These are phyloP conservation scores for Wickerhamomyces pijperi DNA, from an alignment of 805 yeast species.

Conservation along the genomic window DNA sequence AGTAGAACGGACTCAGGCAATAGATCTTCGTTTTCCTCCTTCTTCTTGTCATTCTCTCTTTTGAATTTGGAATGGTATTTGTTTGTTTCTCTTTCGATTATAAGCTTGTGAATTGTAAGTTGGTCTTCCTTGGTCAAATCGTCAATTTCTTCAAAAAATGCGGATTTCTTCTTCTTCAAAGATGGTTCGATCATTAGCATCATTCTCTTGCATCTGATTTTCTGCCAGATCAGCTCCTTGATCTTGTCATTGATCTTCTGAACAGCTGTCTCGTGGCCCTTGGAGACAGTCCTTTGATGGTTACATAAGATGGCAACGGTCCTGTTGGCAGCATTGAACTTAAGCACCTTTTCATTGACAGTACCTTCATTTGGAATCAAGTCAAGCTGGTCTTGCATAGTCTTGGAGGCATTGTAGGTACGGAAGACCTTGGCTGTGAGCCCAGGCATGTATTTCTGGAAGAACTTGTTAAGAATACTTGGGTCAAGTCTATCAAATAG, in stretches of 20 bases:
- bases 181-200: constrained; percentile 53
- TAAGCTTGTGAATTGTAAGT: constrained; percentile 40
- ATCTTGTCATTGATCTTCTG: constrained; percentile 69
- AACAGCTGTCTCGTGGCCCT: constrained; percentile 72
- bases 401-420: constrained; percentile 91
- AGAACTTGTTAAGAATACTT: constrained; percentile 66
- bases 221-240: constrained; percentile 78
- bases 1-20: constrained; percentile 46
- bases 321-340: constrained; percentile 89
- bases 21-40: constrained; percentile 41
- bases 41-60: constrained; percentile 68
- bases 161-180: constrained; percentile 36
- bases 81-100: constrained; percentile 57
- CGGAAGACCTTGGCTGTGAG: constrained; percentile 95
- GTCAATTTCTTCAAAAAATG: constrained; percentile 57
- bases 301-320: constrained; percentile 93
- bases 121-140: constrained; percentile 59
- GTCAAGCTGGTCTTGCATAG: constrained; percentile 92
- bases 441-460: constrained; percentile 86
- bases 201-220: constrained; percentile 60
- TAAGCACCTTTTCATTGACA: constrained; percentile 76
- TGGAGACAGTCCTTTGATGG: constrained; percentile 89
- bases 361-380: constrained; percentile 79
- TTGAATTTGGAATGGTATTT: constrained; percentile 52
- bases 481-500: constrained; percentile 88